These are phyloP conservation scores for Mucor racemosus DNA, from an alignment of 371 early-diverging fungal species.

Conservation along the genomic window DNA sequence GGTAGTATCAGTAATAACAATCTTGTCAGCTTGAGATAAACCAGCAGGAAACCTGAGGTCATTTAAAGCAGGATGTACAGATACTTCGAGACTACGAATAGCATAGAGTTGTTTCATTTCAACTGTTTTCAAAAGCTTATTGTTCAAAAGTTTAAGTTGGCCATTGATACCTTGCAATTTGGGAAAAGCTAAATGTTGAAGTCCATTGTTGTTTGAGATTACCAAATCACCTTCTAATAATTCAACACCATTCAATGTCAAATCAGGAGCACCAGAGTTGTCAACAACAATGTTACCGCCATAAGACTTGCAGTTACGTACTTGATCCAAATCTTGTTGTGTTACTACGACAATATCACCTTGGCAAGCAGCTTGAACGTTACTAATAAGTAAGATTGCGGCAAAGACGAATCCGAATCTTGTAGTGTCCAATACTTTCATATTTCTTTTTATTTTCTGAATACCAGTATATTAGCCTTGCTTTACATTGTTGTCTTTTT, in stretches of 20 bases:
- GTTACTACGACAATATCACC: conserved; percentile 34
- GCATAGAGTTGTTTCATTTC: conserved; percentile 40
- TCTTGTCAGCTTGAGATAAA: conserved; percentile 37
- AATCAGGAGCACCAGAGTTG: conserved; percentile 18
- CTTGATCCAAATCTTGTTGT: conserved; percentile 48
- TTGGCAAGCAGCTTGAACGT: conserved; percentile 26
- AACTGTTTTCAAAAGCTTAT: conserved; percentile 41
- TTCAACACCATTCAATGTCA: conserved; percentile 41
- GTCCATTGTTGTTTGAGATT: conserved; percentile 43
- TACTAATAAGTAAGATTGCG: conserved; percentile 10
- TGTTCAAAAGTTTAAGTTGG: conserved; percentile 45
- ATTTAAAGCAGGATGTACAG: conserved; percentile 48
- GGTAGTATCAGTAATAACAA: conserved; percentile 50
- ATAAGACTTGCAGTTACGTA: conserved; percentile 47
- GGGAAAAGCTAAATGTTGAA: conserved; percentile 40
- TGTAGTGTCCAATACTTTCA: conserved; percentile 11
- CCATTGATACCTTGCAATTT: conserved; percentile 51
- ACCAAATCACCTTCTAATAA: conserved; percentile 47
- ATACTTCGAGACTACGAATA: conserved; percentile 40
- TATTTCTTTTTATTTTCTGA: neutral
- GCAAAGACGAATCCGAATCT: conserved; percentile 17
- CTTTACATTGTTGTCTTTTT: neutral
- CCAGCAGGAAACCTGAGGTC: conserved; percentile 45
- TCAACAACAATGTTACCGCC: conserved; percentile 48
- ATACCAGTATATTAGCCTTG: neutral